These are phyloP conservation scores for Aciculosporium take DNA, from an alignment of 2,329 filamentous ascomycete genomes.

Conservation along the genomic window DNA sequence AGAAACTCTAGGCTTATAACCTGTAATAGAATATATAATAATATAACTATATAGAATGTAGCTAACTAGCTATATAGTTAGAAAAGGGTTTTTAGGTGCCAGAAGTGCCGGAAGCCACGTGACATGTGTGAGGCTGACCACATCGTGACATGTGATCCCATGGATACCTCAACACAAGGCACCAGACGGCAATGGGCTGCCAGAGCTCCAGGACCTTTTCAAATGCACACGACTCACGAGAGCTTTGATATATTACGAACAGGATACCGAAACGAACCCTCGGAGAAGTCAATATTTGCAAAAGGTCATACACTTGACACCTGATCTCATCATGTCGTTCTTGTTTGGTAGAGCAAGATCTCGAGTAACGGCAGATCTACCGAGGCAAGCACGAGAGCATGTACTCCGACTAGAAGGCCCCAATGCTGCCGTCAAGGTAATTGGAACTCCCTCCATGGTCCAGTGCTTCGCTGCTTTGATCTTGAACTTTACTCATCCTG, in stretches of 20 bases:
- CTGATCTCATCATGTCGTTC: slow-evolving; percentile 31
- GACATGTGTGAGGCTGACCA: too few species aligned
- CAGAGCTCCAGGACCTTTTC: not conserved
- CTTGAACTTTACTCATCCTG: slow-evolving; percentile 6
- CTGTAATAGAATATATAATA: too few species aligned
- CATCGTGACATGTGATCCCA: too few species aligned
- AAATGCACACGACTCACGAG: too few species aligned
- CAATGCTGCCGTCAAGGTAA: slow-evolving; percentile 33
- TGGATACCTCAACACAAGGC: too few species aligned
- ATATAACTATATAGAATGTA: too few species aligned
- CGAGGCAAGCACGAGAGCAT: slow-evolving; percentile 42
- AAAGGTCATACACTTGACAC: not conserved
- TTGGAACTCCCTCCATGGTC: not conserved
- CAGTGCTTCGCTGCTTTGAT: not conserved
- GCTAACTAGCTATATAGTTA: too few species aligned
- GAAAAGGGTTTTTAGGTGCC: too few species aligned
- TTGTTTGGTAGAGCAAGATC: slow-evolving; percentile 39
- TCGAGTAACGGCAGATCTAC: slow-evolving; percentile 37
- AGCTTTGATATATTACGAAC: too few species aligned
- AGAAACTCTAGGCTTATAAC: too few species aligned
- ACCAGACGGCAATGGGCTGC: not conserved
- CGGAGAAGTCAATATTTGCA: not conserved
- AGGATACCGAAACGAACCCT: too few species aligned
- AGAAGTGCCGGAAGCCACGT: too few species aligned
- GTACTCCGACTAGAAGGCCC: slow-evolving; percentile 37